These are phyloP conservation scores for Trichoderma sp. DNA, from an alignment of 2,329 filamentous ascomycete genomes.

Conservation along the genomic window DNA sequence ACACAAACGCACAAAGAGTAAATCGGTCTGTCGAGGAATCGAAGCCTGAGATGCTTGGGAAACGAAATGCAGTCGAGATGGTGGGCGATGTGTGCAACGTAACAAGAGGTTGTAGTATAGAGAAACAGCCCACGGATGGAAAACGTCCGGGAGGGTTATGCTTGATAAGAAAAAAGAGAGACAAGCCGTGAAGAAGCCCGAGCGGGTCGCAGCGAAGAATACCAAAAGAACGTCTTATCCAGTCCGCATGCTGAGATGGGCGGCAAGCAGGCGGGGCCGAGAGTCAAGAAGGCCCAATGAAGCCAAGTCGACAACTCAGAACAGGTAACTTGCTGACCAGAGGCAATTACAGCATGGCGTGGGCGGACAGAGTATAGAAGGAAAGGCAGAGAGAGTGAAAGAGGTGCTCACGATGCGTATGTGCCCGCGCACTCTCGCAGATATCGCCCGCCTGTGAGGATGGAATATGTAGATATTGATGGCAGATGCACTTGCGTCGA, in stretches of 20 bases:
- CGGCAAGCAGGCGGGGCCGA: constrained; percentile 19
- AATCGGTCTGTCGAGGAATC: constrained; percentile 2
- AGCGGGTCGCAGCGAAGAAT: constrained; percentile 13
- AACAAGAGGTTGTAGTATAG: not conserved
- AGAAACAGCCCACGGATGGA: not conserved
- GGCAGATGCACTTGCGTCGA: constrained; percentile 5
- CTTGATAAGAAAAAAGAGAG: constrained; percentile 12
- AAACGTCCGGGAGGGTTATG: constrained; percentile 11
- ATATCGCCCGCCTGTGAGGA: not conserved
- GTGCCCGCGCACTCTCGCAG: not conserved
- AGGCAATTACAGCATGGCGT: constrained; percentile 21
- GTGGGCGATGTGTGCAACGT: not conserved
- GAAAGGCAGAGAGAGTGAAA: not conserved
- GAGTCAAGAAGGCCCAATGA: constrained; percentile 16
- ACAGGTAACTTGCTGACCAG: not conserved
- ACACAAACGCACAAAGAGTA: not conserved
- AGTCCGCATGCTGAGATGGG: constrained; percentile 16
- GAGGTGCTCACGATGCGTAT: constrained; percentile 18
- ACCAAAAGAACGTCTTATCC: constrained; percentile 14
- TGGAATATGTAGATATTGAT: not conserved
- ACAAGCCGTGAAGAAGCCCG: constrained; percentile 18
- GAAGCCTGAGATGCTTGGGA: constrained; percentile 3
- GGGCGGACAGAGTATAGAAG: not conserved
- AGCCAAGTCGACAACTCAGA: constrained; percentile 4
- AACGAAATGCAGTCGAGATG: constrained; percentile 4